Conservation (phyloP, 2,329 filamentous ascomycete genomes). For the Diaporthe sp. region DNA sequence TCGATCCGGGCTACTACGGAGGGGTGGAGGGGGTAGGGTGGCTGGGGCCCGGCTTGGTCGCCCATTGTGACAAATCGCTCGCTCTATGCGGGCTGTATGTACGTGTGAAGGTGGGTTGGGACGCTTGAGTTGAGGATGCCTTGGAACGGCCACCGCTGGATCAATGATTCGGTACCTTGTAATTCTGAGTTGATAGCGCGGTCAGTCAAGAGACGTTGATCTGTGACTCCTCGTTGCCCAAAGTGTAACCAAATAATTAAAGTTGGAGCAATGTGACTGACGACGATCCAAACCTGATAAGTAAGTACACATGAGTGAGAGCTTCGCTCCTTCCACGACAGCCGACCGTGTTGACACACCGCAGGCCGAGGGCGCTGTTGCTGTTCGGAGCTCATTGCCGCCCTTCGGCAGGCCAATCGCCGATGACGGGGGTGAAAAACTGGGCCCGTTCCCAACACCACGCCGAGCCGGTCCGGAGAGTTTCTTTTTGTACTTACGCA, state of each 20-base stretch:
- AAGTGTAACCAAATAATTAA: slow-evolving; percentile 4
- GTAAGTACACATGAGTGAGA: not conserved
- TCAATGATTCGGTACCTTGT: too few relatives aligned
- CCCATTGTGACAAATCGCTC: slow-evolving; percentile 22
- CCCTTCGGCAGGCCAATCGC: slow-evolving; percentile 15
- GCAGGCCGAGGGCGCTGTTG: not conserved
- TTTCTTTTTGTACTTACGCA: slow-evolving; percentile 41
- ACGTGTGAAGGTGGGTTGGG: not conserved
- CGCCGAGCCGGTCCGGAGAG: slow-evolving; percentile 60
- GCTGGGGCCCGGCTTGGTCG: slow-evolving; percentile 32
- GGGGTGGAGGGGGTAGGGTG: slow-evolving; percentile 59
- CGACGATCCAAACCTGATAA: not conserved
- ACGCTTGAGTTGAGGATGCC: not conserved
- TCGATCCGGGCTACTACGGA: slow-evolving; percentile 60
- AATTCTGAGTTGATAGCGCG: too few relatives aligned
- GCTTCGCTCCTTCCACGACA: not conserved
- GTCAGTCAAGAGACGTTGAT: too few relatives aligned
- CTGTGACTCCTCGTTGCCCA: not conserved
- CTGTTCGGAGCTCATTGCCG: slow-evolving; percentile 1
- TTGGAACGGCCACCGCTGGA: not conserved
- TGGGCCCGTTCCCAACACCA: slow-evolving; percentile 66
- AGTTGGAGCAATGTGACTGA: slow-evolving; percentile 6
- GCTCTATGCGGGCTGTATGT: not conserved
- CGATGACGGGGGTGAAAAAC: slow-evolving; percentile 30
- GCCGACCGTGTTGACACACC: too few relatives aligned